These are phyloP conservation scores for Cryptococcus amylolentus DNA, from an alignment of 1,284 basidiomycete species.

Conservation along the genomic window DNA sequence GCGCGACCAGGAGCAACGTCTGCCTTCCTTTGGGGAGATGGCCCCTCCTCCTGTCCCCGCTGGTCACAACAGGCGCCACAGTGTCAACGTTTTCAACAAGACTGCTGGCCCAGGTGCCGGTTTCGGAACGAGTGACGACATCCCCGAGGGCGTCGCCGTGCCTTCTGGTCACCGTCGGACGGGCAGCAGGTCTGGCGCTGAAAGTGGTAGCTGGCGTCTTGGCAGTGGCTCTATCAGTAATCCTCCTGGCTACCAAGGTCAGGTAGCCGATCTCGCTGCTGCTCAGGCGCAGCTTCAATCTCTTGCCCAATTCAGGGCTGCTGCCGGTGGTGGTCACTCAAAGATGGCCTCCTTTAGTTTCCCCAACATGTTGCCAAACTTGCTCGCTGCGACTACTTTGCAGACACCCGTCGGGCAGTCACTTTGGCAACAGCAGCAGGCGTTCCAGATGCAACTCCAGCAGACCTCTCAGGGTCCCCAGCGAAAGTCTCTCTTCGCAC, in stretches of 20 bases:
- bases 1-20: slow-evolving; percentile 9
- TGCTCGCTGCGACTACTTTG: slow-evolving; percentile 94
- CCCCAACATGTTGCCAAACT: slow-evolving; percentile 92
- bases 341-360: slow-evolving; percentile 97
- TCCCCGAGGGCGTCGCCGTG: slow-evolving; percentile 39
- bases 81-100: slow-evolving; percentile 71
- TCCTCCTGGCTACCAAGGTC: slow-evolving; percentile 68
- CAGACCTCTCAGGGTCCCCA: slow-evolving; percentile 81
- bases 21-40: slow-evolving; percentile 28
- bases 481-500: slow-evolving; percentile 97
- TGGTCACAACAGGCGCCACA: slow-evolving; percentile 88
- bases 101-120: slow-evolving; percentile 33
- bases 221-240: slow-evolving; percentile 15
- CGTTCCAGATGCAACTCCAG: slow-evolving; percentile 76
- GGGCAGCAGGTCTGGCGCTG: slow-evolving; percentile 40
- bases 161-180: slow-evolving; percentile 70
- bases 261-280: slow-evolving; percentile 77
- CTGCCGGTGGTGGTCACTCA: slow-evolving; percentile 88
- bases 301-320: slow-evolving; percentile 93
- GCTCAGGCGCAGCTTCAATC: slow-evolving; percentile 91
- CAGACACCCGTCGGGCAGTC: slow-evolving; percentile 42
- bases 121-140: slow-evolving; percentile 34
- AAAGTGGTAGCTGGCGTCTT: slow-evolving; percentile 77
- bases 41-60: slow-evolving; percentile 26
- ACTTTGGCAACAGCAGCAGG: slow-evolving; percentile 78